Base-by-base conservation (phyloP, 1,284 basidiomycete genomes). In the Tilletia setariae region DNA sequence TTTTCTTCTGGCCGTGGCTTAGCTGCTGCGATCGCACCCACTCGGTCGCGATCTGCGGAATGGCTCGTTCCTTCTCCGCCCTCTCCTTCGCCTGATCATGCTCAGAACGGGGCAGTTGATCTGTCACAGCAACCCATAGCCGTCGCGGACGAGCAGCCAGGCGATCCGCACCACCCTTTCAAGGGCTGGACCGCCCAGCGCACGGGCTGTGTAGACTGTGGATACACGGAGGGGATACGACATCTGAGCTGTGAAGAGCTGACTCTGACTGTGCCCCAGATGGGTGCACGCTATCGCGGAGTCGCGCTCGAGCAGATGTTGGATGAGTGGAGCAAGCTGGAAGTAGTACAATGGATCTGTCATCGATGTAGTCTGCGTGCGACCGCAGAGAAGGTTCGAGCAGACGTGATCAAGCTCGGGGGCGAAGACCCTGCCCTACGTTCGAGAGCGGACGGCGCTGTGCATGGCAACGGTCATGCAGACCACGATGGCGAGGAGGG, bases 291-390 rank as follows among this genome's bases (percentile, higher is more conserved):
- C 73, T 2, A 71, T 70, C 11, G 42, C 9, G 71, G 65, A 8
- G 72, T 72, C 1, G 70, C 73, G 9, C 44, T 82, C 11, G 73
- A 80, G 67, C 72, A 76, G 44, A 79, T 79, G 44, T 66, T 82
- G 0, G 73, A 64, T 2, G 30, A 68, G 21, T 81, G 79, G 78
- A 72, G 73, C 25, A 69, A 76, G 61, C 67, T 81, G 46, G 80
- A 82, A 63, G 71, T 71, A 53, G 72, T 82, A 8, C 79, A 82
- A 21, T 82, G 80, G 80, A 73, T 72, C 28, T 82, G 80, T 68
- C 75, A 74, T 71, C 72, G 74, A n/a, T 82, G 80, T 62, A 79
- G 73, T 16, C 62, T 82, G 25, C 70, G 61, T 19, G 68, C 66
- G 4, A 80, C 77, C 3, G 59, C 72, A 9, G 65, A 53, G 3